These are phyloP conservation scores for Termitomyces sp. DNA, from an alignment of 768 basidiomycete species.

Conservation along the genomic window DNA sequence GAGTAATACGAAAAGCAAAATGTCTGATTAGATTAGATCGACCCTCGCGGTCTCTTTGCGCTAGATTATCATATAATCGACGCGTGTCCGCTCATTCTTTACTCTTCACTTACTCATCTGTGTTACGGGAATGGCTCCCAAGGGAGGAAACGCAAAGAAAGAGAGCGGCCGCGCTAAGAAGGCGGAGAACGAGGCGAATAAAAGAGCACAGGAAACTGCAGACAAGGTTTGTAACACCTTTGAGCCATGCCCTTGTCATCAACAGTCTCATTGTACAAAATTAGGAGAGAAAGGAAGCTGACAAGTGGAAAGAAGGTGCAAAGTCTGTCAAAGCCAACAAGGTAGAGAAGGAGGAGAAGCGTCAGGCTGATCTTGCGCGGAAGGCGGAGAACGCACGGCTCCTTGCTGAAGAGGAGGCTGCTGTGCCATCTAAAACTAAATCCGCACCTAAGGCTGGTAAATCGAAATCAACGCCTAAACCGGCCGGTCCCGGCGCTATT, in stretches of 20 bases:
- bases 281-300: slow-evolving; percentile 70
- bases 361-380: slow-evolving; percentile 72
- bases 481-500: slow-evolving; percentile 82
- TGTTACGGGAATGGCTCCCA: slow-evolving; percentile 70
- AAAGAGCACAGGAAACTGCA: slow-evolving; percentile 52
- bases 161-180: slow-evolving; percentile 88
- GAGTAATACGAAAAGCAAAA: background rate
- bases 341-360: slow-evolving; percentile 76
- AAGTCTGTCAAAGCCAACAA: slow-evolving; percentile 59
- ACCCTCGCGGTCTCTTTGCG: background rate
- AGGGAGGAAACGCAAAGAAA: slow-evolving; percentile 88
- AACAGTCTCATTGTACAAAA: background rate
- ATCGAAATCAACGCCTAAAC: slow-evolving; percentile 45
- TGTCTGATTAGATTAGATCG: slow-evolving; percentile 14
- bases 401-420: slow-evolving; percentile 84
- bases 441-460: slow-evolving; percentile 61
- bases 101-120: background rate
- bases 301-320: slow-evolving; percentile 55
- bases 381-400: slow-evolving; percentile 84
- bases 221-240: slow-evolving; percentile 42
- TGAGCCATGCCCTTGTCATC: background rate
- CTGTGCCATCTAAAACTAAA: slow-evolving; percentile 52
- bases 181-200: slow-evolving; percentile 85
- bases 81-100: background rate
- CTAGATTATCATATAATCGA: slow-evolving; percentile 3